Percentiles rank a stretch among this genome's conserved stretches.
Conservation (phyloP, 305 asterid genomes). For the Striga hermonthica region DNA sequence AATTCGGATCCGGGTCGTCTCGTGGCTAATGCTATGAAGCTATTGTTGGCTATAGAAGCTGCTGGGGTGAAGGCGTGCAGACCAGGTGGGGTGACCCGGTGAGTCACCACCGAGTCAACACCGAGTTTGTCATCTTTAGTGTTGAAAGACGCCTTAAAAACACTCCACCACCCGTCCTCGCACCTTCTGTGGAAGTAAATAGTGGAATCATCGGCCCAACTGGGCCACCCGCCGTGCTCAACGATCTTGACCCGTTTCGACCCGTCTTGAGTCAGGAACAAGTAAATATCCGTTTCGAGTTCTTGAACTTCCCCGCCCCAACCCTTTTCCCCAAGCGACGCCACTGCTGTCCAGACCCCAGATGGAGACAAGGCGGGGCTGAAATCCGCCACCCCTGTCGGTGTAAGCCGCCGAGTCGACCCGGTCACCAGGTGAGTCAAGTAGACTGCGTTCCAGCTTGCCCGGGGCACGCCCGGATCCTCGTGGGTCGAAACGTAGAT, state of each 20-base stretch:
- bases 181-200: slow-evolving; percentile 73
- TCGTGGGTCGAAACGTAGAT: slow-evolving; percentile 80
- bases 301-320: slow-evolving; percentile 86
- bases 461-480: slow-evolving; percentile 59
- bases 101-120: slow-evolving; percentile 42
- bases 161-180: slow-evolving; percentile 92
- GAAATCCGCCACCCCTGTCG: slow-evolving; percentile 59
- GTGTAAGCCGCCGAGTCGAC: slow-evolving; percentile 63
- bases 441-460: slow-evolving; percentile 87
- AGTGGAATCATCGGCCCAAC: slow-evolving; percentile 73
- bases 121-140: slow-evolving; percentile 29
- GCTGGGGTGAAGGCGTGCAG: slow-evolving; percentile 90
- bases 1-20: slow-evolving; percentile 60
- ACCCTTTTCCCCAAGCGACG: slow-evolving; percentile 64
- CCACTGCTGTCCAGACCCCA: slow-evolving; percentile 78
- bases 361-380: slow-evolving; percentile 94
- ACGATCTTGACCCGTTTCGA: slow-evolving; percentile 64
- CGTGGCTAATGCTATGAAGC: slow-evolving; percentile 72
- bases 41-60: slow-evolving; percentile 46
- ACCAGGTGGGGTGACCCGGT: slow-evolving; percentile 83
- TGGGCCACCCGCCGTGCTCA: slow-evolving; percentile 95
- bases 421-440: slow-evolving; percentile 60
- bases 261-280: slow-evolving; percentile 68
- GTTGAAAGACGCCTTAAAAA: slow-evolving; percentile 49
- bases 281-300: slow-evolving; percentile 63